A percentile compares a stretch with the other conserved stretches of the same genome.
Evolutionary conservation across 1,139 yeast genomes (phyloP).

Genomic region (Scheffersomyces parashehatae): DNA sequence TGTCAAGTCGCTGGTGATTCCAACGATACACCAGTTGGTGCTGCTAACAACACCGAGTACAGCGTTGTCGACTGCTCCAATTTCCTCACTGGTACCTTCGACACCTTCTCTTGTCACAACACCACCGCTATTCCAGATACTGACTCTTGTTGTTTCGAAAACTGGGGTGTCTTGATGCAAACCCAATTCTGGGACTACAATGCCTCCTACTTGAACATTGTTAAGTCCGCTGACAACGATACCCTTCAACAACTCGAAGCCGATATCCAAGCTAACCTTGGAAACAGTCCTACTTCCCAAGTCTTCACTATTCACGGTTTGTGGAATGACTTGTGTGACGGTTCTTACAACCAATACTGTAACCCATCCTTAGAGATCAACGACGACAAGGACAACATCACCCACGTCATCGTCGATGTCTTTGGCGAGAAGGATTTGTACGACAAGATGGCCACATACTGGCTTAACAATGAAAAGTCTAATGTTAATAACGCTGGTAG

Average conservation of each 20-base stretch:
- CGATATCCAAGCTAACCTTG: conserved; percentile 4
- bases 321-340: conserved; percentile 43
- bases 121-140: conserved; percentile 22
- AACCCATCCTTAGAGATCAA: conserved; percentile 29
- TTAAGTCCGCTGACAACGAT: conserved; percentile 11
- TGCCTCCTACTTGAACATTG: conserved; percentile 19
- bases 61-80: conserved; percentile 14
- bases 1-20: neutral
- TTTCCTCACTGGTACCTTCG: conserved; percentile 11
- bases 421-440: conserved; percentile 31
- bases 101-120: conserved; percentile 30
- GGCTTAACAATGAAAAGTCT: conserved; percentile 38
- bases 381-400: conserved; percentile 27
- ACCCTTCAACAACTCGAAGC: conserved; percentile 10
- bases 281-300: conserved; percentile 13
- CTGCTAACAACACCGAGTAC: conserved; percentile 6
- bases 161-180: conserved; percentile 35
- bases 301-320: conserved; percentile 45
- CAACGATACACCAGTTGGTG: conserved; percentile 3
- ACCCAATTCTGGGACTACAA: conserved; percentile 47
- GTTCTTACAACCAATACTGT: conserved; percentile 35
- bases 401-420: conserved; percentile 28
- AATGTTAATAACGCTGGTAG: conserved; percentile 30
- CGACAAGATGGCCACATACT: conserved; percentile 32
- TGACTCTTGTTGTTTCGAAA: conserved; percentile 36